Evolutionary conservation across 768 basidiomycete genomes (phyloP), one percentile per base, ranked within the genome.

Genomic region (Calocybe gangraenosa): DNA sequence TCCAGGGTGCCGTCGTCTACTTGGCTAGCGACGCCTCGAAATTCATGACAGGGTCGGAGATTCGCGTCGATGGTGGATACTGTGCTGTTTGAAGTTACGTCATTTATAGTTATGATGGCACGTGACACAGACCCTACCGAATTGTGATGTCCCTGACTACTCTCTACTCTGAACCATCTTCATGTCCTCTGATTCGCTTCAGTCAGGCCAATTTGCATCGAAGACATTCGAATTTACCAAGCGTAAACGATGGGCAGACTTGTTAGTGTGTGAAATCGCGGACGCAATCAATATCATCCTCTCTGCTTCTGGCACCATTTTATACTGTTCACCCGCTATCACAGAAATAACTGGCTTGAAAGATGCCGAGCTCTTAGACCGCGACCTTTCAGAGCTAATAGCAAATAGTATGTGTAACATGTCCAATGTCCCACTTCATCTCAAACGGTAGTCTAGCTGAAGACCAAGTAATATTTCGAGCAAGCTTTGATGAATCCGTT

Each of bases 31-130:
- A 96, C 62, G 91, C 92, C 5, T 88, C 87, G 41, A 79, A 76
- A 45, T 97, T 93, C 65, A 84, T 92, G 73, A 95, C 94, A 2
- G 93, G 92, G 7, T 68, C 85, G 14, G 91, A 91, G 55, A 66
- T 91, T 46, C 81, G 84, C 7, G 80, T 96, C 37, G 94, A 97
- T 57, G 93, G 93, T 15, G 92, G 92, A 5, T 94, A 94, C 66
- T 90, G 87, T 33, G 15, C 40, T 13, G 36, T 50, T 11, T 49
- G 28, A 45, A 17, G 18, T 33, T 42, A 25, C 17, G 15, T 30
- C 30, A 22, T 43, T 22, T 40, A 28, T 30, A 37, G 28, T n/a
- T 35, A 14, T 7, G 25, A 28, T 28, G 25, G 6, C 25, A 28
- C 5, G 25, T n/a, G n/a, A n/a, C n/a, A n/a, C n/a, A n/a, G n/a